Conservation (phyloP, 1,139 yeast species). For the Saccharomyces uvarum region DNA sequence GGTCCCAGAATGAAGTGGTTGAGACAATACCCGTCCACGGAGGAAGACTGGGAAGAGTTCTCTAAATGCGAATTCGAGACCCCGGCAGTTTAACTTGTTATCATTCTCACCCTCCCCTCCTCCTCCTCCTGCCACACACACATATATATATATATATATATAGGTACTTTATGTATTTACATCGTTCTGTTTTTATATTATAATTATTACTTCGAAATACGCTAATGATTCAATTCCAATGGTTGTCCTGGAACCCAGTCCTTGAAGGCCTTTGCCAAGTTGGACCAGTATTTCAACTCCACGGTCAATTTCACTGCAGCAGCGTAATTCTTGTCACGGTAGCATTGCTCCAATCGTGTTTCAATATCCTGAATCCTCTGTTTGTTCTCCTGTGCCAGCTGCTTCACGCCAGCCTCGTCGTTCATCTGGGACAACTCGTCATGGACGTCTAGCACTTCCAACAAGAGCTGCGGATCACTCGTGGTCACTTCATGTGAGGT, state of each 20-base stretch:
- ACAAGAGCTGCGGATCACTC: slow-evolving; percentile 52
- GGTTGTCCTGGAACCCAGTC: slow-evolving; percentile 75
- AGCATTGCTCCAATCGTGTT: slow-evolving; percentile 30
- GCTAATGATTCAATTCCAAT: slow-evolving; percentile 52
- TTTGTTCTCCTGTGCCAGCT: slow-evolving; percentile 49
- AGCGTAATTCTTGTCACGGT: slow-evolving; percentile 34
- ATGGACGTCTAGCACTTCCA: slow-evolving; percentile 75
- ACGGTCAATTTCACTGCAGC: slow-evolving; percentile 60
- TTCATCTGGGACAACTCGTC: slow-evolving; percentile 63
- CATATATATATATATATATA: not conserved
- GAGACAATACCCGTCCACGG: slow-evolving; percentile 60
- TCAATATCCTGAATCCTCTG: slow-evolving; percentile 42
- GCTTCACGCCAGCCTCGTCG: slow-evolving; percentile 49
- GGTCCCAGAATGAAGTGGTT: slow-evolving; percentile 97
- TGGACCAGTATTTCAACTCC: slow-evolving; percentile 75
- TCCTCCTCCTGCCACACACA: not conserved
- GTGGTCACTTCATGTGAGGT: slow-evolving; percentile 22
- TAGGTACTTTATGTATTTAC: not conserved
- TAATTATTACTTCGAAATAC: not conserved
- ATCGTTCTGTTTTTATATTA: not conserved
- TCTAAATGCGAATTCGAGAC: slow-evolving; percentile 54
- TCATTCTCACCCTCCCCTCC: not conserved
- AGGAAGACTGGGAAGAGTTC: slow-evolving; percentile 51
- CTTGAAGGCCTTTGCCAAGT: slow-evolving; percentile 62
- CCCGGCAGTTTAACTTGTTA: slow-evolving; percentile 29